A percentile compares a stretch with the other conserved stretches of the same genome.
Evolutionary conservation across 2,329 filamentous ascomycete genomes (phyloP).

Genomic region (Monosporascus sp.): DNA sequence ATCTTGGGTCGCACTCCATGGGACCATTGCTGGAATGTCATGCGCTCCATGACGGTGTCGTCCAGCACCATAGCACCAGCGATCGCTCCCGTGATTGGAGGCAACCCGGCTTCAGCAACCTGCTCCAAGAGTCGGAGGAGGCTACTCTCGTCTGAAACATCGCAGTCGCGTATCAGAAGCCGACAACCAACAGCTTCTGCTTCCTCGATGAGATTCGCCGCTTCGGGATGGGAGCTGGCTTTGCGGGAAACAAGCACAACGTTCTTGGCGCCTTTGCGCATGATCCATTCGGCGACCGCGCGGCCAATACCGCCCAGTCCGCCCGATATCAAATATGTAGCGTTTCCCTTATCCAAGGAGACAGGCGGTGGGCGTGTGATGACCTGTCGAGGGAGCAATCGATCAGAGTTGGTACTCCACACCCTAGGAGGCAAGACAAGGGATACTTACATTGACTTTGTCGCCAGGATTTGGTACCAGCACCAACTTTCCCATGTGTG

Average conservation of each 20-base stretch:
- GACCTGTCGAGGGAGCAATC: not conserved
- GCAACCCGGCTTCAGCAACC: not conserved
- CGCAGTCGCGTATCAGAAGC: conserved; percentile 3
- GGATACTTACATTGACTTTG: not conserved
- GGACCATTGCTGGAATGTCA: conserved; percentile 7
- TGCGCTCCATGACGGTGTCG: conserved; percentile 11
- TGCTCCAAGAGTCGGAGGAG: not conserved
- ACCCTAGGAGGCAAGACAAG: not conserved
- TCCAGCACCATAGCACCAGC: conserved; percentile 10
- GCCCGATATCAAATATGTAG: conserved; percentile 30
- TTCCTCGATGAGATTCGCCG: not conserved
- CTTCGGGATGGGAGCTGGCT: not conserved
- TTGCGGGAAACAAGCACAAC: conserved; percentile 12
- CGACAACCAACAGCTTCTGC: not conserved
- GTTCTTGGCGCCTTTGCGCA: conserved; percentile 27
- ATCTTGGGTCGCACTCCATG: conserved; percentile 8
- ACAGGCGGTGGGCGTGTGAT: not conserved
- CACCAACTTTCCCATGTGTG: not conserved
- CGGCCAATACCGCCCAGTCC: conserved; percentile 32
- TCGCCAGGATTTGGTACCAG: not conserved
- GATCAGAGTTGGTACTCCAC: not conserved
- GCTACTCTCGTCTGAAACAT: conserved; percentile 5
- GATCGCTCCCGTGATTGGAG: conserved; percentile 8
- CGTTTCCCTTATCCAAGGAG: not conserved
- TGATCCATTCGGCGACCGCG: conserved; percentile 28